Base-by-base conservation (phyloP, 2,329 filamentous ascomycete species). In the Alternaria sp. region DNA sequence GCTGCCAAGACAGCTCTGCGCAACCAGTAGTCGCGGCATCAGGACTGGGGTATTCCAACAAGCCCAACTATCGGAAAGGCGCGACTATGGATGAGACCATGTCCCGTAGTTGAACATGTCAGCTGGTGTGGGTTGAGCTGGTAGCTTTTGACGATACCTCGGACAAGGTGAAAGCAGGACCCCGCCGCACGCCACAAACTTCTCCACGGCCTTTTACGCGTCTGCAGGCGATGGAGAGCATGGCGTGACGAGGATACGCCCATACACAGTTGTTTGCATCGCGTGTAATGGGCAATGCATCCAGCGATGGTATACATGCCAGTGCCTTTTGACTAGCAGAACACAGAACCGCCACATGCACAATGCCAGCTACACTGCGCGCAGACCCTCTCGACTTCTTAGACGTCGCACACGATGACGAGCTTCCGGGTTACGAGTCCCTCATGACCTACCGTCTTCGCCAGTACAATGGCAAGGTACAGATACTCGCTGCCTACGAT, bases 361-460 rank as follows among this genome's bases (percentile, higher is more conserved):
- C 40, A 44, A 72, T 72, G 70, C 42, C 61, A 17, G 45, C 58
- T 26, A 46, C 51, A 44, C 60, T 59, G 58, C 69, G 60, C 44
- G 45, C 68, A 24, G 54, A 58, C 23, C 49, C 61, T 2, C 60
- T 68, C 40, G 62, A 68, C 37, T 46, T 33, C 17, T 24, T 71
- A 14, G 58, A 57, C 5, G 58, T 56, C 13, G 49, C 60, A 3
- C 61, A 59, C 34, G 69, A 72, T 17, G 70, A 74, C 36, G 68
- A 72, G 41, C 60, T 73, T 21, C 71, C 71, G 17, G 59, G 62
- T 53, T 74, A 74, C 48, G 62, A 69, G n/a, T n/a, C n/a, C n/a
- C n/a, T n/a, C n/a, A n/a, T n/a, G n/a, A n/a, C n/a, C n/a, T n/a
- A n/a, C n/a, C n/a, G n/a, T n/a, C n/a, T n/a, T n/a, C n/a, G n/a